Evolutionary conservation across 129 eudicot genomes (phyloP).

Genomic region (Pseudognaphalium luteoalbum): DNA sequence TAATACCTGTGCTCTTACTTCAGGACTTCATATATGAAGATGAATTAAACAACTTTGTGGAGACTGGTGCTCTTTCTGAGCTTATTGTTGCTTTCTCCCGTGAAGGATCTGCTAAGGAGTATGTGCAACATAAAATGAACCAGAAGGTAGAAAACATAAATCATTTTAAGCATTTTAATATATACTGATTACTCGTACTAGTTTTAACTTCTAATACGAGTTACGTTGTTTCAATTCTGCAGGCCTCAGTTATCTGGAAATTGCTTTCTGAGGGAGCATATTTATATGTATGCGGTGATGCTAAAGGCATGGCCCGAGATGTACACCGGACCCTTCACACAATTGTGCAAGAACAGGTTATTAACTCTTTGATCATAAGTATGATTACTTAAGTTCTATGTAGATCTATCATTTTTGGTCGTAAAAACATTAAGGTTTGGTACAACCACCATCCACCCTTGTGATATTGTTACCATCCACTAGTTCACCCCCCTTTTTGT

Average conservation of each 20-base stretch:
- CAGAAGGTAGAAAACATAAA: slow-evolving; percentile 47
- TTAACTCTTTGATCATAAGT: not conserved
- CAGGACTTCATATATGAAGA: slow-evolving; percentile 58
- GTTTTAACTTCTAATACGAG: not conserved
- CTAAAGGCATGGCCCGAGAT: slow-evolving; percentile 43
- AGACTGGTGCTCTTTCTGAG: slow-evolving; percentile 73
- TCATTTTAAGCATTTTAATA: not conserved
- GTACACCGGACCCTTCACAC: slow-evolving; percentile 85
- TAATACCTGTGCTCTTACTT: not conserved
- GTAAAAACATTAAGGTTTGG: not conserved
- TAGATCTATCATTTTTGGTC: not conserved
- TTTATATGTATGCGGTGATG: slow-evolving; percentile 41
- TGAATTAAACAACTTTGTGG: slow-evolving; percentile 64
- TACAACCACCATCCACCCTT: not conserved
- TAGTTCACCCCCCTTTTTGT: not conserved
- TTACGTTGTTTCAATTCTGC: not conserved
- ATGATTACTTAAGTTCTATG: not conserved
- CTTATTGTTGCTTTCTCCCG: slow-evolving; percentile 70
- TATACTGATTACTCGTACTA: not conserved
- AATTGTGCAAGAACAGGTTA: slow-evolving; percentile 84
- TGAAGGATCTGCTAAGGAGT: slow-evolving; percentile 83
- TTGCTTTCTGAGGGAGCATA: slow-evolving; percentile 56
- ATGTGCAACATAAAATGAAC: slow-evolving; percentile 88
- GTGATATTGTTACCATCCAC: not conserved
- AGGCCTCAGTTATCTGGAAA: slow-evolving; percentile 77